These are phyloP conservation scores for Alternaria infectoria DNA, from an alignment of 2,329 filamentous ascomycete genomes.

Conservation along the genomic window DNA sequence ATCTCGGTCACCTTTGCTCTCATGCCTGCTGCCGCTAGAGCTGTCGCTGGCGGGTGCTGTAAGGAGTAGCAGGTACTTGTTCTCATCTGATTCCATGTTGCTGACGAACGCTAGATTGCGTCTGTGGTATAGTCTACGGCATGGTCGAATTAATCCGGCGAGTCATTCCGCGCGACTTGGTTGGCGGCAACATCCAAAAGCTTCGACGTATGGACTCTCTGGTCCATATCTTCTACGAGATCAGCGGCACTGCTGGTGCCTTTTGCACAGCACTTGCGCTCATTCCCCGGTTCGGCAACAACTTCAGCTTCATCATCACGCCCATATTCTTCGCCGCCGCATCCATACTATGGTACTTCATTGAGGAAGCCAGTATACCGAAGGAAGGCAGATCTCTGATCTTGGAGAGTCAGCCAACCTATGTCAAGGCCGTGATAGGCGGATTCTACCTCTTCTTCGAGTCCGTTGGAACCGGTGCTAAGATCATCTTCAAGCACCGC, in stretches of 20 bases:
- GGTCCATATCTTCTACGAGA: constrained; percentile 57
- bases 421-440: constrained; percentile 47
- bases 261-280: constrained; percentile 58
- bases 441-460: constrained; percentile 55
- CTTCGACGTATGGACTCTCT: constrained; percentile 56
- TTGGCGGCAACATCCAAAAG: constrained; percentile 59
- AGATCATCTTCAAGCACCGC: constrained; percentile 55
- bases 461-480: constrained; percentile 55
- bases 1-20: too few relatives aligned
- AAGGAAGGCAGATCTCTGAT: constrained; percentile 28
- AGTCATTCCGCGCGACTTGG: constrained; percentile 60
- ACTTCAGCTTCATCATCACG: constrained; percentile 59
- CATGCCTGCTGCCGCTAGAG: not conserved
- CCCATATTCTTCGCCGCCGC: constrained; percentile 56
- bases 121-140: constrained; percentile 44
- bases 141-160: constrained; percentile 61
- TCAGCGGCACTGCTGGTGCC: constrained; percentile 57
- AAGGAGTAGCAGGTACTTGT: not conserved
- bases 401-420: constrained; percentile 38
- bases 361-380: constrained; percentile 50
- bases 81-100: not conserved
- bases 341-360: constrained; percentile 56
- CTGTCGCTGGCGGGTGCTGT: not conserved
- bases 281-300: constrained; percentile 59
- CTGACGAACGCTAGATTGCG: constrained; percentile 27